phyloP scores from a whole-genome alignment of 306 rosid species.

The Begonia fuchsioides region DNA sequence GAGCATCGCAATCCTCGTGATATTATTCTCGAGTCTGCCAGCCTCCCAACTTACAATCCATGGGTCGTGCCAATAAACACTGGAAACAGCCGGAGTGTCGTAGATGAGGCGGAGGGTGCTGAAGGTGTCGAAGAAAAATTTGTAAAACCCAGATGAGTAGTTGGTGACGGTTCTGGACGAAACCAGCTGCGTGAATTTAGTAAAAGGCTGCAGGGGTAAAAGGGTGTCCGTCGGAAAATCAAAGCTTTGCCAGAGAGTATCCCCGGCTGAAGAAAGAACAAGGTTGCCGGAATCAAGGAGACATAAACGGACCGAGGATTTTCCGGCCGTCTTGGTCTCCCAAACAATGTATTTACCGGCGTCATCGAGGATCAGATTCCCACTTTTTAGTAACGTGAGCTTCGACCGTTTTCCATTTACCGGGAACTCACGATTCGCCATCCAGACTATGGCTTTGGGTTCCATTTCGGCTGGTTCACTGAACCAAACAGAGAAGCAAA shows the following conservation, averaged over 20 bases:
- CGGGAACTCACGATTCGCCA: conserved; percentile 11
- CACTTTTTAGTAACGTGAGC: conserved; percentile 4
- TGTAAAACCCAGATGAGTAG: conserved; percentile 34
- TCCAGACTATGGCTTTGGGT: conserved; percentile 8
- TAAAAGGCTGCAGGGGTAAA: conserved; percentile 21
- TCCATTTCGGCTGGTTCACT: background rate
- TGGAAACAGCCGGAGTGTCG: conserved; percentile 32
- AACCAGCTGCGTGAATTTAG: conserved; percentile 11
- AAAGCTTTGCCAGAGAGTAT: conserved; percentile 29
- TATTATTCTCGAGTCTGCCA: conserved; percentile 27
- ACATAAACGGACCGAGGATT: background rate
- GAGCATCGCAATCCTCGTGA: conserved; percentile 24
- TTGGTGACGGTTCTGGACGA: conserved; percentile 27
- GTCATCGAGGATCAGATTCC: conserved; percentile 7
- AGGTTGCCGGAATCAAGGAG: conserved; percentile 27
- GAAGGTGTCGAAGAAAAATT: conserved; percentile 26
- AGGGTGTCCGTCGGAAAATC: conserved; percentile 31
- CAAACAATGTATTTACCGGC: conserved; percentile 9
- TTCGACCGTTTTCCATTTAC: conserved; percentile 8
- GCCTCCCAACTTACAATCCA: conserved; percentile 19
- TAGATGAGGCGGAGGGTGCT: conserved; percentile 38
- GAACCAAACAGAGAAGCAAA: conserved; percentile 13
- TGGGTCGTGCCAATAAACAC: conserved; percentile 43
- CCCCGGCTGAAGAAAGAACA: conserved; percentile 9
- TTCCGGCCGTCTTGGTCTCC: conserved; percentile 12